Evolutionary conservation across 257 asterid species (phyloP).

Genomic region (Penstemon davidsonii): DNA sequence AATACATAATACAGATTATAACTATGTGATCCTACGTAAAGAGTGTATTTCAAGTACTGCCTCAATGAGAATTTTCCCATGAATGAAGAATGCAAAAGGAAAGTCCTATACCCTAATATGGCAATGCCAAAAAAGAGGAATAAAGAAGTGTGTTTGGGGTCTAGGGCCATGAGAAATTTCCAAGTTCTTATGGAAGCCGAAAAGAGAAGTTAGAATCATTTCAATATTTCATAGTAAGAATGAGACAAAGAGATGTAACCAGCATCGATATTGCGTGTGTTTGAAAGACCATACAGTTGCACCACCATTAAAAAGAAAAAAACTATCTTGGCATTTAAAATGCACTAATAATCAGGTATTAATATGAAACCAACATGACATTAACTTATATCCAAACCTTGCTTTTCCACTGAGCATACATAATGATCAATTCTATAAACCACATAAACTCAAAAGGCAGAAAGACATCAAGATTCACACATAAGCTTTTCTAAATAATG

Average conservation of each 20-base stretch:
- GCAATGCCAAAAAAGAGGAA: conserved; percentile 2
- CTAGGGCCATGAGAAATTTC: background rate
- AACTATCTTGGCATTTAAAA: background rate
- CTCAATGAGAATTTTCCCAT: background rate
- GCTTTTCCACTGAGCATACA: background rate
- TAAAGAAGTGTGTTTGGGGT: conserved; percentile 1
- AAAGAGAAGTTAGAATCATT: background rate
- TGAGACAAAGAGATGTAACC: background rate
- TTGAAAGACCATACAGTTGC: conserved; percentile 1
- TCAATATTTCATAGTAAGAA: conserved; percentile 9
- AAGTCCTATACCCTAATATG: background rate
- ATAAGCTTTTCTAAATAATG: background rate
- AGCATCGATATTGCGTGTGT: background rate
- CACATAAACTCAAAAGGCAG: background rate
- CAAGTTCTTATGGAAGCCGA: background rate
- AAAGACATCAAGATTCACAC: background rate
- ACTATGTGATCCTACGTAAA: background rate
- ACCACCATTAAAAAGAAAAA: background rate
- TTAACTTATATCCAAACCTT: conserved; percentile 13
- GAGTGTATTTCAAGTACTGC: conserved; percentile 3
- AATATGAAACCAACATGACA: background rate
- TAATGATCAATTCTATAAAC: background rate
- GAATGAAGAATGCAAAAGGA: conserved; percentile 7
- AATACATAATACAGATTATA: conserved; percentile 13
- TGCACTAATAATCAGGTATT: background rate